A percentile compares a stretch with the other conserved stretches of the same genome.
Conservation (phyloP, 768 basidiomycete genomes). For the Scleroderma bovista region DNA sequence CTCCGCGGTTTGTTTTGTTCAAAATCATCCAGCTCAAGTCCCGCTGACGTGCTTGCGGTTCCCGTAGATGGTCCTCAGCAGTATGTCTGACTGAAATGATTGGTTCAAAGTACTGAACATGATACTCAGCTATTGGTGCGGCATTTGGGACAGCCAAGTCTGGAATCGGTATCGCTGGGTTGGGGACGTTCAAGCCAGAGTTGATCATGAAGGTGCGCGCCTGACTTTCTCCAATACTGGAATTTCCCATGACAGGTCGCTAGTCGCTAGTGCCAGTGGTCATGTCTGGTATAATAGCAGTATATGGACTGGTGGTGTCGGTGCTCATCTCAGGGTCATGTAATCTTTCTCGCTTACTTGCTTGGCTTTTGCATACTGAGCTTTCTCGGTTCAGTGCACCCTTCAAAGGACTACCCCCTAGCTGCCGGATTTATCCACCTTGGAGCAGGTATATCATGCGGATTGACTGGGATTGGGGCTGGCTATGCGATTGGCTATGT, state of each 20-base stretch:
- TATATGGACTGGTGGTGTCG: constrained; percentile 94
- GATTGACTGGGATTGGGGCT: constrained; percentile 85
- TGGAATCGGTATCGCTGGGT: constrained; percentile 93
- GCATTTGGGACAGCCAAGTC: constrained; percentile 96
- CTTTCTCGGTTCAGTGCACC: constrained; percentile 43
- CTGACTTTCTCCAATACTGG: not conserved
- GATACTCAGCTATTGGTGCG: constrained; percentile 73
- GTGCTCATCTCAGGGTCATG: constrained; percentile 79
- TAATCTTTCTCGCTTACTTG: constrained; percentile 27
- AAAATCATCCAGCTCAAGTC: not conserved
- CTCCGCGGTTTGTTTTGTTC: constrained; percentile 62
- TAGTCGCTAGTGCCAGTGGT: constrained; percentile 95
- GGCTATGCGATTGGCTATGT: constrained; percentile 94
- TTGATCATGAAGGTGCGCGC: constrained; percentile 89
- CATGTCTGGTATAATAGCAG: constrained; percentile 98
- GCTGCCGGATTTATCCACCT: constrained; percentile 90
- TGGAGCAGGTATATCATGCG: constrained; percentile 87
- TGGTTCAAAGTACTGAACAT: constrained; percentile 8
- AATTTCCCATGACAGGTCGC: not conserved
- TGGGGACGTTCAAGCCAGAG: constrained; percentile 92
- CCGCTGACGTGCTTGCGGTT: constrained; percentile 8
- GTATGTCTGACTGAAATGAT: constrained; percentile 44
- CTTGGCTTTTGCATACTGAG: constrained; percentile 9
- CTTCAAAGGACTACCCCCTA: constrained; percentile 65
- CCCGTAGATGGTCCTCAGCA: constrained; percentile 91